phyloP scores from a whole-genome alignment of 768 basidiomycete genomes.

The Macrolepiota albuminosa region DNA sequence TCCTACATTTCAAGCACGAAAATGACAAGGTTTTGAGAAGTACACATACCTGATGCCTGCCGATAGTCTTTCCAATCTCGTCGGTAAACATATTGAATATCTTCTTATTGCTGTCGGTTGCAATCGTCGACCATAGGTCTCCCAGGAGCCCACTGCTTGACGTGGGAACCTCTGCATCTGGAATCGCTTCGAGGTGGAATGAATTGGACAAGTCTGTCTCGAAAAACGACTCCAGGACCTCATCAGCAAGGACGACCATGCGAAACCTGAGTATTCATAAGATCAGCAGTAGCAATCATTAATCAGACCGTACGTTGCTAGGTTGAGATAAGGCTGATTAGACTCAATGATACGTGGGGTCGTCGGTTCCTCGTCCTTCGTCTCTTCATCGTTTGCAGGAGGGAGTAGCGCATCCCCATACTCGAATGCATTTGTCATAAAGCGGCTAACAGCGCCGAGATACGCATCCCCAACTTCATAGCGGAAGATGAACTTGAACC shows the following conservation, averaged over 20 bases:
- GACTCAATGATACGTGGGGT: conserved; percentile 50
- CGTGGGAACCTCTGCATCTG: conserved; percentile 60
- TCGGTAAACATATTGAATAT: conserved; percentile 92
- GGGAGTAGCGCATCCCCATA: conserved; percentile 93
- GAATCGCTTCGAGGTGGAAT: conserved; percentile 72
- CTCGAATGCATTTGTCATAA: conserved; percentile 98
- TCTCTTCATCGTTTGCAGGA: conserved; percentile 23
- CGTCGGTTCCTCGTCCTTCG: conserved; percentile 21
- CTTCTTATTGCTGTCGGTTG: conserved; percentile 89
- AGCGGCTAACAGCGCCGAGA: conserved; percentile 91
- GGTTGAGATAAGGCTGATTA: conserved; percentile 90
- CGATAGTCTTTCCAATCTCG: conserved; percentile 91
- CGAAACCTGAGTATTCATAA: conserved; percentile 63
- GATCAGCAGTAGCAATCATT: background rate
- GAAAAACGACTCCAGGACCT: conserved; percentile 95
- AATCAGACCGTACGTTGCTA: conserved; percentile 61
- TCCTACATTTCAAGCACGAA: background rate
- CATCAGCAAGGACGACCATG: conserved; percentile 97
- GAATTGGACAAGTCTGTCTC: conserved; percentile 87
- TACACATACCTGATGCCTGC: conserved; percentile 73
- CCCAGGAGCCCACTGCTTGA: conserved; percentile 63
- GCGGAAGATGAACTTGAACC: conserved; percentile 88
- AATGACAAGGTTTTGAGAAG: background rate
- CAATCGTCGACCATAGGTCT: conserved; percentile 85
- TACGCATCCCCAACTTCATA: conserved; percentile 96